Evolutionary conservation across 2,329 filamentous ascomycete species (phyloP), one percentile per base, ranked within the genome.

Genomic region (Albifimbria verrucaria): DNA sequence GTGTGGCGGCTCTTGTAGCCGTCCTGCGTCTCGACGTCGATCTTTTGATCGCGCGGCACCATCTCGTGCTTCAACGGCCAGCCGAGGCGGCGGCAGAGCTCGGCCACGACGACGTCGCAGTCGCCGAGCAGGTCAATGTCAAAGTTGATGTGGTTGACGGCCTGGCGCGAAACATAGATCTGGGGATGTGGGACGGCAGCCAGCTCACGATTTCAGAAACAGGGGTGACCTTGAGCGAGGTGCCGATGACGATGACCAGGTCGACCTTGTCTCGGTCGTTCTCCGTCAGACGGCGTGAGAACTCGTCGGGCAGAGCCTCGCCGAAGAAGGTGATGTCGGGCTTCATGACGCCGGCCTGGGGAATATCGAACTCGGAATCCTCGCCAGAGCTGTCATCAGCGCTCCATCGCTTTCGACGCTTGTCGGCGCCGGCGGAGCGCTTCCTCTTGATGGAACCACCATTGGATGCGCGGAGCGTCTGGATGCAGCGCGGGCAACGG

Each of bases 321-420:
- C 93, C 93, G 65, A 97, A 97, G 76, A 99, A 97, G 46, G 91
- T 97, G 66, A 99, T 97, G 73, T 97, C 93, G 9, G 94, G 94
- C 79, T 89, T 96, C 91, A 96, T 96, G 67, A 96, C 85, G 52
- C 90, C 91, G 2, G 85, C 82, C 47, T 80, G 77, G 2, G 85
- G 84, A 39, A 89, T 83, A 56, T 75, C 71, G 57, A 75, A 78
- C 41, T 78, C 75, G 24, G 74, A 73, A 50, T 79, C 76, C 15
- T 78, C 70, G 39, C 67, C 73, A 44, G 67, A 71, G 55, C 72
- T 71, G 58, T 68, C 71, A 53, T 72, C 72, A 49, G 62, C 65
- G 49, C 62, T 65, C 54, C 73, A 69, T 21, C 72, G 65, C 26
- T 73, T 68, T 32, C 73, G 70, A 60, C 72, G 69, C 57, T 82